Conservation (phyloP, 805 yeast species). For the Saccharomycopsis lassenensis region DNA sequence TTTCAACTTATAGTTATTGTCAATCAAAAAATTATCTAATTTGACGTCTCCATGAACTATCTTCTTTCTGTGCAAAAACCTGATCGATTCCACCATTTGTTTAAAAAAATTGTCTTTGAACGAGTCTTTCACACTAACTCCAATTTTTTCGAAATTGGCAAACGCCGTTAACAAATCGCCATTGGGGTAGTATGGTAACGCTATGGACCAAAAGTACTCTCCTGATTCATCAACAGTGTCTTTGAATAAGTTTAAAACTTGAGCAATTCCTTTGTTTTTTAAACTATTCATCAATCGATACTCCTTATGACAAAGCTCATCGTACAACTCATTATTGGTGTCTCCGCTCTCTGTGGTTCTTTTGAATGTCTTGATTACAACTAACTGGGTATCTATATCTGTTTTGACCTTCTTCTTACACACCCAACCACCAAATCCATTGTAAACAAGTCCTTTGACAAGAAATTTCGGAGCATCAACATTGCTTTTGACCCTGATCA, state of each 20-base stretch:
- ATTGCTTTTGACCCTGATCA: conserved; percentile 16
- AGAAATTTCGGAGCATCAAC: conserved; percentile 18
- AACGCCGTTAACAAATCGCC: conserved; percentile 16
- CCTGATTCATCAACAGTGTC: conserved; percentile 2
- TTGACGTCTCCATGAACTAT: conserved; percentile 89
- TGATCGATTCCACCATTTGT: conserved; percentile 36
- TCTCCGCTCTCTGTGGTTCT: background rate
- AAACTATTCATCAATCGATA: conserved; percentile 16
- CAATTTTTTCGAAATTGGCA: conserved; percentile 3
- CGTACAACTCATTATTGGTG: conserved; percentile 1
- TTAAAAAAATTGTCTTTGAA: conserved; percentile 17
- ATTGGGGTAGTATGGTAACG: conserved; percentile 13
- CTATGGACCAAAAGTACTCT: conserved; percentile 12
- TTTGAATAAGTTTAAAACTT: conserved; percentile 17
- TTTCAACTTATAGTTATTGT: conserved; percentile 76
- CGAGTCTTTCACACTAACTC: background rate
- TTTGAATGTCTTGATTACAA: conserved; percentile 15
- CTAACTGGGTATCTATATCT: conserved; percentile 1
- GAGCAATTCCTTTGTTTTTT: conserved; percentile 14
- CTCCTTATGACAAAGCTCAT: conserved; percentile 14
- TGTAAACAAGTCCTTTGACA: conserved; percentile 8
- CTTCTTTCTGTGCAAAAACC: conserved; percentile 54
- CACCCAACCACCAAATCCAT: conserved; percentile 18
- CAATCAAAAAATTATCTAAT: conserved; percentile 81
- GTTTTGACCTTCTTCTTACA: conserved; percentile 5